Percentiles rank a stretch among this genome's conserved stretches.
Evolutionary conservation across 2,329 filamentous ascomycete genomes (phyloP).

Genomic region (Botryotinia calthae): DNA sequence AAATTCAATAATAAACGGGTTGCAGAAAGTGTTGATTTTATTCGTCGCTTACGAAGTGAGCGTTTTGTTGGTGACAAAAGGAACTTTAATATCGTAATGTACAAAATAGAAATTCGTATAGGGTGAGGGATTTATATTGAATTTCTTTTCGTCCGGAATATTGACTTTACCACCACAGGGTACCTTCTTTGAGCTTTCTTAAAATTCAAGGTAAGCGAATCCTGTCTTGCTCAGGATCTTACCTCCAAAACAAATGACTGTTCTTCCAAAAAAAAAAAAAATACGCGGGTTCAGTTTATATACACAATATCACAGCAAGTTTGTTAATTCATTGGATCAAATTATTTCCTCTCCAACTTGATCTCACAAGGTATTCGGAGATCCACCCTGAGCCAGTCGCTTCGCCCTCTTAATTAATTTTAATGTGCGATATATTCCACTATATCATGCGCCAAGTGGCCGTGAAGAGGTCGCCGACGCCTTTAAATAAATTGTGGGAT

Average conservation of each 20-base stretch:
- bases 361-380: neutral
- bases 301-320: neutral
- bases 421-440: neutral
- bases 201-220: neutral
- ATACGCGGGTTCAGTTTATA: neutral
- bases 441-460: neutral
- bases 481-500: neutral
- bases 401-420: neutral
- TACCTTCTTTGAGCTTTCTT: neutral
- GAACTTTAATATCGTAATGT: too few relatives aligned
- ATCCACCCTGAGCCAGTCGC: neutral
- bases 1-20: too few relatives aligned
- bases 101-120: too few relatives aligned
- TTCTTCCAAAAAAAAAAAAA: neutral
- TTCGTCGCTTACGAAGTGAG: too few relatives aligned
- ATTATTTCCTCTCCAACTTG: neutral
- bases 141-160: too few relatives aligned
- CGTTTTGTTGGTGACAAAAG: too few relatives aligned
- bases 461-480: neutral
- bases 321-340: neutral
- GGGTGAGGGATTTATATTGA: too few relatives aligned
- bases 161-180: too few relatives aligned
- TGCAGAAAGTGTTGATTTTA: too few relatives aligned
- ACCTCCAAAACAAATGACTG: neutral
- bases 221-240: neutral